Evolutionary conservation across 2,329 filamentous ascomycete species (phyloP).

Genomic region (Clonostachys solani): DNA sequence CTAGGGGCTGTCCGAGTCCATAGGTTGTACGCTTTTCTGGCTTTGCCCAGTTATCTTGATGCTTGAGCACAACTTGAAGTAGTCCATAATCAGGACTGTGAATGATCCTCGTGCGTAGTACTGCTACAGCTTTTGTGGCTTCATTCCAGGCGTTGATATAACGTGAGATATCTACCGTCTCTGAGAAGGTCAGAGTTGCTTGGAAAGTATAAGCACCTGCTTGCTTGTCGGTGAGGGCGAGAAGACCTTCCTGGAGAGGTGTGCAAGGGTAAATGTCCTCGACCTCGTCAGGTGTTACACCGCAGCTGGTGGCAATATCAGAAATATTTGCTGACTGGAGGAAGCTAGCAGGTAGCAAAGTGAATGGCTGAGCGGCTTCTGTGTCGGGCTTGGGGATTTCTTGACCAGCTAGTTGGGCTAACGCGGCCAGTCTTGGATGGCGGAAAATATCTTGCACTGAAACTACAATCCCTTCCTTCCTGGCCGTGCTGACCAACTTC

Average conservation of each 20-base stretch:
- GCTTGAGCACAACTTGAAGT: not conserved
- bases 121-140: not conserved
- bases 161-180: conserved; percentile 1
- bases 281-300: conserved; percentile 4
- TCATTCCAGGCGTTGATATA: conserved; percentile 8
- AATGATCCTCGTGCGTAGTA: not conserved
- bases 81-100: too few relatives aligned
- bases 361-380: too few relatives aligned
- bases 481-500: conserved; percentile 2
- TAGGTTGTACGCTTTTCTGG: not conserved
- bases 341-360: too few relatives aligned
- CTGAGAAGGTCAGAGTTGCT: not conserved
- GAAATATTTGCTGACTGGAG: too few relatives aligned
- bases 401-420: too few relatives aligned
- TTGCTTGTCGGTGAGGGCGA: not conserved
- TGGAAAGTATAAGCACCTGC: not conserved
- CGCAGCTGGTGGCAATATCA: not conserved
- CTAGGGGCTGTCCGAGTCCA: conserved; percentile 1
- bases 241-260: conserved; percentile 27
- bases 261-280: conserved; percentile 29
- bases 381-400: too few relatives aligned
- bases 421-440: conserved; percentile 2
- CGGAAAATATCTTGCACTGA: conserved; percentile 14
- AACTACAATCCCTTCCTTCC: too few relatives aligned
- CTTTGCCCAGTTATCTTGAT: not conserved